These are phyloP conservation scores for Hysterium pulicare DNA, from an alignment of 2,329 filamentous ascomycete genomes.

Conservation along the genomic window DNA sequence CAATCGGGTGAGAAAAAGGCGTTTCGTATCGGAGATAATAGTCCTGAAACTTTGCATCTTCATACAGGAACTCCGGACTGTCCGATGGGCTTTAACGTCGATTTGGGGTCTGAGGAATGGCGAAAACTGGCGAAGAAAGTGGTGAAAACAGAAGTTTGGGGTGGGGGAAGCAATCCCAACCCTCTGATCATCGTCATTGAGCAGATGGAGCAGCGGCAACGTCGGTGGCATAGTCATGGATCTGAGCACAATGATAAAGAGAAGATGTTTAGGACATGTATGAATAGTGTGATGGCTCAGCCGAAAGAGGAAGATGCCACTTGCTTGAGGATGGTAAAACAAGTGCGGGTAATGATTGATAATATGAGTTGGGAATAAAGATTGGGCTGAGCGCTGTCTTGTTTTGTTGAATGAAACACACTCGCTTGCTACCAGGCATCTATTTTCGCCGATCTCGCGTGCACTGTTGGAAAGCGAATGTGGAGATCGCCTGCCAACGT, in stretches of 20 bases:
- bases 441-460: too few species aligned
- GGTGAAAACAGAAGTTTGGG: slow-evolving; percentile 44
- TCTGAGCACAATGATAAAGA: slow-evolving; percentile 18
- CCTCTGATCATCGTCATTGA: slow-evolving; percentile 35
- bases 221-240: slow-evolving; percentile 37
- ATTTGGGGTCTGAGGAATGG: slow-evolving; percentile 46
- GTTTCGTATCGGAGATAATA: slow-evolving; percentile 45
- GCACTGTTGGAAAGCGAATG: too few species aligned
- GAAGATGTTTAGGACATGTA: slow-evolving; percentile 15
- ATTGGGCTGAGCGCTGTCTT: background rate
- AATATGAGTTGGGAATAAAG: slow-evolving; percentile 1
- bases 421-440: too few species aligned
- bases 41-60: slow-evolving; percentile 34
- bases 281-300: background rate
- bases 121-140: slow-evolving; percentile 42
- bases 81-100: slow-evolving; percentile 43
- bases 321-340: slow-evolving; percentile 7
- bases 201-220: slow-evolving; percentile 42
- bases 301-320: slow-evolving; percentile 4
- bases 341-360: slow-evolving; percentile 6
- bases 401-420: too few species aligned
- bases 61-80: slow-evolving; percentile 44
- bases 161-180: slow-evolving; percentile 26
- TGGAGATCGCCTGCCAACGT: too few species aligned
- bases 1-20: slow-evolving; percentile 34